Conservation (phyloP, 2,329 filamentous ascomycete species). For the Arthrinium phaeospermum region DNA sequence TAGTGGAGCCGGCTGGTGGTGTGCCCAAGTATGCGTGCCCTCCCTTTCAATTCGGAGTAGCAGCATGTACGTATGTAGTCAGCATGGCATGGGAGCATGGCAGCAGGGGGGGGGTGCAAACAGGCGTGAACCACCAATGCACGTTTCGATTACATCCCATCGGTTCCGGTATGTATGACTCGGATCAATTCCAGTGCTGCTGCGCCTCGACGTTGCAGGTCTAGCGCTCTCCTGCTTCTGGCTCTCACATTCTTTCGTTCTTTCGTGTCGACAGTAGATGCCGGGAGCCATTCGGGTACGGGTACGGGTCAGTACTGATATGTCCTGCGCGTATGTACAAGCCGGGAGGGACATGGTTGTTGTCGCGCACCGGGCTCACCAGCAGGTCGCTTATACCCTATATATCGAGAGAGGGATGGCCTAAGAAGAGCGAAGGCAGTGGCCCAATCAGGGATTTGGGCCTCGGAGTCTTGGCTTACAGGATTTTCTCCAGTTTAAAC, state of each 20-base stretch:
- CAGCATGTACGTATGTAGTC: conserved; percentile 2
- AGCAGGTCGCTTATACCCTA: background rate
- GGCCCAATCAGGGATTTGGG: background rate
- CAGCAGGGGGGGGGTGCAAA: background rate
- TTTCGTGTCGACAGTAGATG: too few species aligned
- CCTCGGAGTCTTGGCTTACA: background rate
- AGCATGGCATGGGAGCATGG: background rate
- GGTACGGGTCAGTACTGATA: too few species aligned
- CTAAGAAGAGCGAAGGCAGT: background rate
- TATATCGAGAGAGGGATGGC: background rate
- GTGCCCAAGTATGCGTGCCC: background rate
- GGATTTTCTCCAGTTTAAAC: conserved; percentile 4
- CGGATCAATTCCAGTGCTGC: background rate
- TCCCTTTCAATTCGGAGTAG: background rate
- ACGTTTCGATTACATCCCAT: background rate
- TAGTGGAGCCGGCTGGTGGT: background rate
- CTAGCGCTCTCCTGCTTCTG: background rate
- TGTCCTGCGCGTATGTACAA: too few species aligned
- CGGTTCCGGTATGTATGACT: background rate
- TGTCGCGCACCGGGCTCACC: too few species aligned
- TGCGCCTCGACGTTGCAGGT: conserved; percentile 4
- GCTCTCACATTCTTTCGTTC: background rate
- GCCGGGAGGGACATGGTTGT: too few species aligned
- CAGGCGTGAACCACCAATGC: background rate
- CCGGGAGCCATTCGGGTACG: too few species aligned